Percentiles rank a stretch among this genome's conserved stretches.
Evolutionary conservation across 257 asterid genomes (phyloP).

Genomic region (Perilla frutescens): DNA sequence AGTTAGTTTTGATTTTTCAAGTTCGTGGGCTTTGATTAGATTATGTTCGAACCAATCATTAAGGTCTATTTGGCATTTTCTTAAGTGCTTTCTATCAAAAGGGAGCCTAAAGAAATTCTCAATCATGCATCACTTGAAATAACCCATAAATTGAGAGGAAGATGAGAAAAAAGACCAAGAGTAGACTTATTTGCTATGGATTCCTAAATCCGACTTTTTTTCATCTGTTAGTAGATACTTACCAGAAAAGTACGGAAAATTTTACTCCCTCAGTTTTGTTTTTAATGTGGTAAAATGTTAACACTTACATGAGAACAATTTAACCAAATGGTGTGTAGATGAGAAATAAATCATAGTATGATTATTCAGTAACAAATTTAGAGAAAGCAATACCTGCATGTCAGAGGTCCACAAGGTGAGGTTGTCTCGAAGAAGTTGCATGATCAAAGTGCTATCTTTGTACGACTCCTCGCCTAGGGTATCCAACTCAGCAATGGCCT

Average conservation of each 20-base stretch:
- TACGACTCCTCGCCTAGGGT: conserved; percentile 94
- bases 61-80: neutral
- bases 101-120: no score
- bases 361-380: neutral
- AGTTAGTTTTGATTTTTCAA: neutral
- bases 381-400: conserved; percentile 52
- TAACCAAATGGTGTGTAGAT: neutral
- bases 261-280: neutral
- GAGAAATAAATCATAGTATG: neutral
- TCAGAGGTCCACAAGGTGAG: conserved; percentile 64
- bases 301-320: neutral
- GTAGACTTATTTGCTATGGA: no score
- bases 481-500: conserved; percentile 63
- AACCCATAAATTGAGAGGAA: no score
- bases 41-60: neutral
- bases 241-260: neutral
- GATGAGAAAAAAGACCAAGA: no score
- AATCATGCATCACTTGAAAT: no score
- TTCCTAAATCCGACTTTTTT: no score
- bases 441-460: conserved; percentile 91
- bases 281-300: no score
- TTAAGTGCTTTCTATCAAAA: neutral
- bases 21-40: neutral
- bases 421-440: conserved; percentile 72
- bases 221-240: no score